phyloP scores from a whole-genome alignment of 768 basidiomycete species.

The Serendipita sp. region DNA sequence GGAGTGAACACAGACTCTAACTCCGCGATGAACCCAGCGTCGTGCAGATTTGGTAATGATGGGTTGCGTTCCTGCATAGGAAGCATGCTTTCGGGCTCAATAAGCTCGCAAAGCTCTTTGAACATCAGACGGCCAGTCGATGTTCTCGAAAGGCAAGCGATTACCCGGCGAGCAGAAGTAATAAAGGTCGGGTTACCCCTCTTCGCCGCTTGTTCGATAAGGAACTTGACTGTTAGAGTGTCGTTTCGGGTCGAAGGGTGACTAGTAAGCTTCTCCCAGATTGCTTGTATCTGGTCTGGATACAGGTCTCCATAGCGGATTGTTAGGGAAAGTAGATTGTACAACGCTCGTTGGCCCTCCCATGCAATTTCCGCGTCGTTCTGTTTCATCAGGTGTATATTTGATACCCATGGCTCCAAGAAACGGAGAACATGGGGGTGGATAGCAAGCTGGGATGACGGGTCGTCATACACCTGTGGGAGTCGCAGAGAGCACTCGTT shows the following conservation, averaged over 20 bases:
- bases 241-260: conserved; percentile 55
- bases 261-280: conserved; percentile 69
- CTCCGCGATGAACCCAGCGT: conserved; percentile 64
- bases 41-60: conserved; percentile 39
- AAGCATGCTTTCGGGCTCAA: conserved; percentile 74
- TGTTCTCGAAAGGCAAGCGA: conserved; percentile 72
- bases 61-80: conserved; percentile 59
- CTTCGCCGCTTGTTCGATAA: conserved; percentile 76
- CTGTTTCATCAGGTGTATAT: conserved; percentile 51
- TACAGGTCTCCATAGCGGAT: conserved; percentile 56
- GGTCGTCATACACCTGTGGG: conserved; percentile 39
- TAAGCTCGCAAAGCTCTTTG: conserved; percentile 67
- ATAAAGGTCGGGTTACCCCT: conserved; percentile 68
- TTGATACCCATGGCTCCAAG: conserved; percentile 69
- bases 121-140: conserved; percentile 55
- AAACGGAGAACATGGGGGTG: conserved; percentile 48
- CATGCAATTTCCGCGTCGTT: conserved; percentile 37
- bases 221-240: conserved; percentile 61
- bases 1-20: conserved; percentile 56
- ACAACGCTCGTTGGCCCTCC: conserved; percentile 49
- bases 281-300: conserved; percentile 59
- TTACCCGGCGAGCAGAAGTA: conserved; percentile 59
- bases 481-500: conserved; percentile 57
- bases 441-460: conserved; percentile 22
- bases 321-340: conserved; percentile 72